phyloP scores from a whole-genome alignment of 257 asterid genomes.

The Cruciata laevipes region DNA sequence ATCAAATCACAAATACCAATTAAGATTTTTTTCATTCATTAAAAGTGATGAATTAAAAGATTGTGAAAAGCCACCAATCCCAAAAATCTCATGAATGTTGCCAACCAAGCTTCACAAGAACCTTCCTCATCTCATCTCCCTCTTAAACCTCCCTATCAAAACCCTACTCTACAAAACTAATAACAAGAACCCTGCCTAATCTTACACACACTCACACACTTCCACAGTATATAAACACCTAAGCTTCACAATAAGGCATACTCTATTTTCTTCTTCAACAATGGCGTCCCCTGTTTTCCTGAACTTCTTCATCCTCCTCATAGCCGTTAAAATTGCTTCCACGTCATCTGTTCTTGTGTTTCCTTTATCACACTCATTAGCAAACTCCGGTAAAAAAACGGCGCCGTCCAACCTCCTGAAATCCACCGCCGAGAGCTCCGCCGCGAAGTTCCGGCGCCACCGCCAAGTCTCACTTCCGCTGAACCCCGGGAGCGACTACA shows the following conservation, averaged over 20 bases:
- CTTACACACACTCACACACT: conserved; percentile 1
- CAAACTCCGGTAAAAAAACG: conserved; percentile 37
- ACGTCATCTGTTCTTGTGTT: conserved; percentile 25
- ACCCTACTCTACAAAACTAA: background rate
- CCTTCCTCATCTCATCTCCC: background rate
- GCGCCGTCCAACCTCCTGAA: conserved; percentile 65
- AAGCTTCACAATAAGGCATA: background rate
- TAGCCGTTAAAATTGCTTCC: conserved; percentile 7
- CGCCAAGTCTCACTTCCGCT: conserved; percentile 78
- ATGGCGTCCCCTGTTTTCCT: conserved; percentile 34
- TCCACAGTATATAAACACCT: background rate
- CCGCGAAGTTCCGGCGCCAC: conserved; percentile 59
- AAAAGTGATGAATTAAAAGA: background rate
- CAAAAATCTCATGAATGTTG: conserved; percentile 5
- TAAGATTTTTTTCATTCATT: background rate
- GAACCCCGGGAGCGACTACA: conserved; percentile 78
- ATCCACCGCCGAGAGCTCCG: conserved; percentile 57
- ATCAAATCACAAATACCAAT: background rate
- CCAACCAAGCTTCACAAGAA: conserved; percentile 6
- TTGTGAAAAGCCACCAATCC: background rate
- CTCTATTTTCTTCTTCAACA: conserved; percentile 22
- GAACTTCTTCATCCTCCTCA: conserved; percentile 15
- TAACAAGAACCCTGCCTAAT: background rate
- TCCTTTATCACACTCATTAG: conserved; percentile 60
- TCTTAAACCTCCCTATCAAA: background rate